Conservation (phyloP, 2,329 filamentous ascomycete genomes). For the Fusarium sp. region DNA sequence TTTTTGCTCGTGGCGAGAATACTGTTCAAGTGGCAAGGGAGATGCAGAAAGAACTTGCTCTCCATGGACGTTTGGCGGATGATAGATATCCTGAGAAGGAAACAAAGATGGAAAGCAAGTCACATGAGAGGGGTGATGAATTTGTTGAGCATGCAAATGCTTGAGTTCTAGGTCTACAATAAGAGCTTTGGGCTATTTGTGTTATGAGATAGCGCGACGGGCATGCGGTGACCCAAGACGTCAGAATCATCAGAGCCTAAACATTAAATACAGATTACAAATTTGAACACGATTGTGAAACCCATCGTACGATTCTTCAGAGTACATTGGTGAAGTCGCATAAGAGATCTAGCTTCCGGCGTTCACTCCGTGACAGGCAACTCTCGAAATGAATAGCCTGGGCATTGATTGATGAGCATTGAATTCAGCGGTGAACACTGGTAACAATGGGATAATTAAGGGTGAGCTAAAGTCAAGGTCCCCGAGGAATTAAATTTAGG, state of each 20-base stretch:
- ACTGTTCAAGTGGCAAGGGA: background rate
- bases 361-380: no score
- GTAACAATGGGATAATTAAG: background rate
- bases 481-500: background rate
- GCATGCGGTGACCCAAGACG: background rate
- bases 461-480: background rate
- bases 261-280: background rate
- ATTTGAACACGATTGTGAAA: background rate
- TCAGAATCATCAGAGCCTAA: accelerated
- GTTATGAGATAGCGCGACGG: no score
- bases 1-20: conserved; percentile 13
- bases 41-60: conserved; percentile 16
- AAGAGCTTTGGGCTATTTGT: no score
- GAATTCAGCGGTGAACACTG: background rate
- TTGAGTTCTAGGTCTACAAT: background rate
- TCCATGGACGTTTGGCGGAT: background rate
- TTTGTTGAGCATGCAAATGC: background rate
- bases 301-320: background rate
- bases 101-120: background rate
- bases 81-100: background rate
- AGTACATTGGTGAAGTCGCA: no score
- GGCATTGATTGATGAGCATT: background rate
- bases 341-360: no score
- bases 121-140: background rate
- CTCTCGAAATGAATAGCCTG: background rate